Evolutionary conservation across 1,139 yeast species (phyloP), one percentile per base, ranked within the genome.

Genomic region (Ashbya aceris): DNA sequence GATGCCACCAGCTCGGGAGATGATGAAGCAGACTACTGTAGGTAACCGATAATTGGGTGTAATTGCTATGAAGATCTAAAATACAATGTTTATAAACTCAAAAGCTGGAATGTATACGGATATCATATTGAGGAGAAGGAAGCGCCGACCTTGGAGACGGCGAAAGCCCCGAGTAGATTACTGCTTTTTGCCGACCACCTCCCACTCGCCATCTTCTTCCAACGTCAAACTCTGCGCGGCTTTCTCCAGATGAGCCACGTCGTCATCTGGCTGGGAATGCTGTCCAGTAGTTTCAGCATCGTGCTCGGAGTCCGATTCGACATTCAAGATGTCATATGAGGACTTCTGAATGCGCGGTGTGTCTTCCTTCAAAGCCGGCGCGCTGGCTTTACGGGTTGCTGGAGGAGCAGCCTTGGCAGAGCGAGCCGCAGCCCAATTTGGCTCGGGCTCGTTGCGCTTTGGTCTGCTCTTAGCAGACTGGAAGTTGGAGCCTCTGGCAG

Each of bases 281-380:
- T 43, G 40, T 40, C 35, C 41, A 38, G 45, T 41, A 30, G 39
- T 45, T 40, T 49, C 54, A 23, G 52, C 60, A 47, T 58, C 64
- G 37, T 63, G 69, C 41, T 76, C 83, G 5, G 76, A 83, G 14
- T 79, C 86, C 30, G 74, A 83, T 40, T 81, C 89, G 44, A 70
- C 68, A 41, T 76, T 71, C 62, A 86, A 72, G 33, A 84, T 85
- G 48, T 79, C 75, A 60, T 72, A 86, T 26, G 73, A 64, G 12
- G 86, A 77, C 60, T 75, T 74, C 57, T 73, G 74, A 40, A 73
- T 72, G 48, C 65, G 67, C 47, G 68, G 67, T 47, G 62, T 61
- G 39, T 67, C 70, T 40, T 64, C 66, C 61, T 71, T 54, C 48
- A 50, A 13, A 28, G 30, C 11, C 30, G 13, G 11, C 33, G 38